These are phyloP conservation scores for Cyclospora cayetanensis DNA, from an alignment of 169 alveolate species.

Conservation along the genomic window DNA sequence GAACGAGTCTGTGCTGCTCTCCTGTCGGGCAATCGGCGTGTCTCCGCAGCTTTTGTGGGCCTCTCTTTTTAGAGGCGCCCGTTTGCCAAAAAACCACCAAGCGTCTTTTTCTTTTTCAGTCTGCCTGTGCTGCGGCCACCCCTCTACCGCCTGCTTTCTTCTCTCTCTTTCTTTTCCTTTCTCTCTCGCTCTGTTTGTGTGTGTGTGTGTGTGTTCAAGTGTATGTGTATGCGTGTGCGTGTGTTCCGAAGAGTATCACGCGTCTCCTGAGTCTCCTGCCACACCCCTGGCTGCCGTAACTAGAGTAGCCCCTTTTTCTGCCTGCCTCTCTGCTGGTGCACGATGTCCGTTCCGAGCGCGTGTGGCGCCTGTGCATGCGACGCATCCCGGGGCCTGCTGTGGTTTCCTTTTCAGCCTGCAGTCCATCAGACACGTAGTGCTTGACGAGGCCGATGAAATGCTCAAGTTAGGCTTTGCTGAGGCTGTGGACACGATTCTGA, in stretches of 20 bases:
- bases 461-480: conserved; percentile 69
- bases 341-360: neutral
- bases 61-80: neutral
- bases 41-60: neutral
- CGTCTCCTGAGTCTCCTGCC: too few relatives aligned
- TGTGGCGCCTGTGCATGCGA: neutral
- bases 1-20: too few relatives aligned
- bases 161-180: neutral
- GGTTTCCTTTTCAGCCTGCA: conserved; percentile 19
- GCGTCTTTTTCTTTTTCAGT: too few relatives aligned
- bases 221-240: neutral
- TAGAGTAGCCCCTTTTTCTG: neutral
- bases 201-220: neutral
- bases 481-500: conserved; percentile 52
- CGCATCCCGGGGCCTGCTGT: neutral
- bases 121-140: neutral
- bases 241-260: too few relatives aligned
- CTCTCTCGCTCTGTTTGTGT: neutral
- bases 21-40: too few relatives aligned
- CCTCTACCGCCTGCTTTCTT: neutral
- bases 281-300: too few relatives aligned
- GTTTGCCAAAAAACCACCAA: too few relatives aligned
- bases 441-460: conserved; percentile 74
- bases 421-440: conserved; percentile 54
- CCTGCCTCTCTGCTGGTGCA: neutral